These are phyloP conservation scores for Phyllostachys edulis DNA, from an alignment of 176 grass and related monocot species.

Conservation along the genomic window DNA sequence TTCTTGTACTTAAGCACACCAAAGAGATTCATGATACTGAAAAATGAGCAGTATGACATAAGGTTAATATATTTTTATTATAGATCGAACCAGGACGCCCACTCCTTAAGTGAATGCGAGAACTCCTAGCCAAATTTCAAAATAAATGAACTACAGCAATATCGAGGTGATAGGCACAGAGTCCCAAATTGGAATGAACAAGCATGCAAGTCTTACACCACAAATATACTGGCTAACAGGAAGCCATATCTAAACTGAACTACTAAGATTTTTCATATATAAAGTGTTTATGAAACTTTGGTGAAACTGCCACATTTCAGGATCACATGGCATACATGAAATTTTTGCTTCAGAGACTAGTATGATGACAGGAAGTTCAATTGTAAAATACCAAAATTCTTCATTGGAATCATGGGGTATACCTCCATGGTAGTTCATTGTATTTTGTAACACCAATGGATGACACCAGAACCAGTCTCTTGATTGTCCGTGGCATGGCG, in stretches of 20 bases:
- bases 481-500: conserved; percentile 53
- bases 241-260: conserved; percentile 13
- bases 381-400: background rate
- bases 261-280: background rate
- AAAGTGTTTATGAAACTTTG: background rate
- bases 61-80: background rate
- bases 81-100: background rate
- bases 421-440: conserved; percentile 94
- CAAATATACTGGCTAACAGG: background rate
- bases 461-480: conserved; percentile 77
- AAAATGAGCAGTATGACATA: conserved; percentile 13
- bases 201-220: background rate
- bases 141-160: background rate
- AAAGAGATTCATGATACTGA: conserved; percentile 94
- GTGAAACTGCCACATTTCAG: background rate
- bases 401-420: conserved; percentile 29
- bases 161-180: background rate
- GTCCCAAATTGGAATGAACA: background rate
- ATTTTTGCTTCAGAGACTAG: background rate
- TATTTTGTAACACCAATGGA: conserved; percentile 94
- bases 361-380: conserved; percentile 18
- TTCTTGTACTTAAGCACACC: conserved; percentile 98
- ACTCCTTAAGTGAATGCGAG: too few species aligned
- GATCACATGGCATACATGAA: background rate
- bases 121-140: too few species aligned